A percentile compares a stretch with the other conserved stretches of the same genome.
These are phyloP conservation scores for Paraglomus brasilianum DNA, from an alignment of 192 early-diverging fungal genomes.

Conservation along the genomic window DNA sequence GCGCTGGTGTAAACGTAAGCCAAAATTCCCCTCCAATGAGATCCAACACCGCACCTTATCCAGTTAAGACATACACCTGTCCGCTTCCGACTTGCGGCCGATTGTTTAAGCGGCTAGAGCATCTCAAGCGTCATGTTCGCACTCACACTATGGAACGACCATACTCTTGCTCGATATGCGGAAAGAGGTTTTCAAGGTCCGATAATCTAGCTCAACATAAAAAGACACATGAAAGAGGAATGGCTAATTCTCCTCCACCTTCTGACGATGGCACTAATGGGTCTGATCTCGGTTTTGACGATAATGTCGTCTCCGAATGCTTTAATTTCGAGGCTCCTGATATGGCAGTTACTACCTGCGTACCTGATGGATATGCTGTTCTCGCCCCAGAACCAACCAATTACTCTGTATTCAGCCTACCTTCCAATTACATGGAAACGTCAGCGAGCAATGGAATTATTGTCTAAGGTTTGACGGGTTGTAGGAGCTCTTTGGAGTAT, in stretches of 20 bases:
- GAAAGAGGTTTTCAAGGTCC: slow-evolving; percentile 56
- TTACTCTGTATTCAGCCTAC: background rate
- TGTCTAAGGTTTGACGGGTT: slow-evolving; percentile 1
- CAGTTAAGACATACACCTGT: slow-evolving; percentile 48
- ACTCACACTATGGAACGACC: slow-evolving; percentile 62
- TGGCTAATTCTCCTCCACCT: slow-evolving; percentile 27
- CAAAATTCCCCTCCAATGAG: slow-evolving; percentile 27
- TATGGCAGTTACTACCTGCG: background rate
- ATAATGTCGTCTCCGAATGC: slow-evolving; percentile 20
- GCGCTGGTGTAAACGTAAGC: slow-evolving; percentile 32
- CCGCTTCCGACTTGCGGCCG: slow-evolving; percentile 51
- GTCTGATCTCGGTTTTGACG: slow-evolving; percentile 29
- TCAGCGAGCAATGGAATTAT: slow-evolving; percentile 22
- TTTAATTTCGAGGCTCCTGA: slow-evolving; percentile 17
- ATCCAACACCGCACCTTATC: slow-evolving; percentile 27
- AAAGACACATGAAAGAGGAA: slow-evolving; percentile 51
- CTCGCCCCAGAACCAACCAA: slow-evolving; percentile 3
- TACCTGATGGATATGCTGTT: slow-evolving; percentile 25
- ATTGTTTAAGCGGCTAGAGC: slow-evolving; percentile 58
- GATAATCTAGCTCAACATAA: slow-evolving; percentile 61
- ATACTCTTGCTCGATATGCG: slow-evolving; percentile 52
- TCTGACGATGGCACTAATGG: slow-evolving; percentile 22
- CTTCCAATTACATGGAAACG: background rate
- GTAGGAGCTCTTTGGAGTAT: background rate
- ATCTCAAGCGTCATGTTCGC: slow-evolving; percentile 56